These are phyloP conservation scores for Basipetospora sp. DNA, from an alignment of 2,329 filamentous ascomycete genomes.

Conservation along the genomic window DNA sequence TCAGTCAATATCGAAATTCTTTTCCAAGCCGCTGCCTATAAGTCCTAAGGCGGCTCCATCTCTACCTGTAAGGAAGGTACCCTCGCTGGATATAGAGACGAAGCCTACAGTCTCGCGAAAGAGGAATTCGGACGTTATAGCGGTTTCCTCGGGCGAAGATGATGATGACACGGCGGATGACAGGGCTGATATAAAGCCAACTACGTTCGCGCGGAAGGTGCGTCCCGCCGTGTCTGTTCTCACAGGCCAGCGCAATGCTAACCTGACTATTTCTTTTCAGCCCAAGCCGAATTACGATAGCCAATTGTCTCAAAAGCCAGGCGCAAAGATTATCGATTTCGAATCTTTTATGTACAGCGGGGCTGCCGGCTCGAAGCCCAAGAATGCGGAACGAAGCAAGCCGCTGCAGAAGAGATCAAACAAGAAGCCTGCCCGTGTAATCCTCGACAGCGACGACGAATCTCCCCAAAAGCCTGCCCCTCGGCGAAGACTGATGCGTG, in stretches of 20 bases:
- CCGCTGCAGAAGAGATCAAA: not conserved
- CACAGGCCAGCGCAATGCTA: not conserved
- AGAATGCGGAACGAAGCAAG: not conserved
- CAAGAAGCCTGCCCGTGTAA: not conserved
- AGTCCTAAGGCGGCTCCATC: not conserved
- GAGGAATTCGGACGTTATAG: conserved; percentile 9
- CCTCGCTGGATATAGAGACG: not conserved
- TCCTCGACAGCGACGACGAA: conserved; percentile 5
- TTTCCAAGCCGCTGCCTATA: conserved; percentile 25
- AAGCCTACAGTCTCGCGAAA: conserved; percentile 6
- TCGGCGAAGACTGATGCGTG: conserved; percentile 9
- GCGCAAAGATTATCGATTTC: conserved; percentile 2
- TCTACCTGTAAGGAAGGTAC: not conserved
- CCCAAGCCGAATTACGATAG: conserved; percentile 2
- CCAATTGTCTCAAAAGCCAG: not conserved
- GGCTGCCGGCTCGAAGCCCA: not conserved
- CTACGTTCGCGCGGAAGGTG: conserved; percentile 26
- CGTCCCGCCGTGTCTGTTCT: not conserved
- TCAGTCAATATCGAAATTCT: conserved; percentile 62
- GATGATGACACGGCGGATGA: conserved; percentile 35
- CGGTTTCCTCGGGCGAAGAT: conserved; percentile 35
- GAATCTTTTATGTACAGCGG: conserved; percentile 3
- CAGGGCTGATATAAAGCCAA: conserved; percentile 49
- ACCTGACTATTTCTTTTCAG: not conserved
- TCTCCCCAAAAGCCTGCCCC: not conserved